These are phyloP conservation scores for Rutstroemia sp. DNA, from an alignment of 2,329 filamentous ascomycete genomes.

Conservation along the genomic window DNA sequence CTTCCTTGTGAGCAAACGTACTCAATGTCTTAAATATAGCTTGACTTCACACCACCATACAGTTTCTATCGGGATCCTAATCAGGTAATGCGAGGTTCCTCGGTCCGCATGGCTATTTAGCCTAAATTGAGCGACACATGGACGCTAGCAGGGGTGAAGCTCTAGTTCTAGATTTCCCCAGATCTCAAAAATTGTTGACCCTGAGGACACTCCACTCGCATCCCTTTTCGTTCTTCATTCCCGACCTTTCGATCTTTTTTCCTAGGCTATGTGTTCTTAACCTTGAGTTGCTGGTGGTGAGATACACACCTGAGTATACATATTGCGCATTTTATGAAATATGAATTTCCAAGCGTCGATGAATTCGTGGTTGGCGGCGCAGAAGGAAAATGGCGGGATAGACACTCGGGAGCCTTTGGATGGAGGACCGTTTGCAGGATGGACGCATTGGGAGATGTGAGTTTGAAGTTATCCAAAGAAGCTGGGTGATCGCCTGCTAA, in stretches of 20 bases:
- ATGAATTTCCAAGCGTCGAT: too few relatives aligned
- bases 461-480: not conserved
- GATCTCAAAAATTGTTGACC: conserved; percentile 12
- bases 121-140: conserved; percentile 7
- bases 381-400: conserved; percentile 7
- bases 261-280: not conserved
- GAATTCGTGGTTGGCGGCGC: too few relatives aligned
- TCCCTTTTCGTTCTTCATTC: not conserved
- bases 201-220: not conserved
- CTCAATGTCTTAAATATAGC: too few relatives aligned
- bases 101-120: conserved; percentile 12
- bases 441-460: conserved; percentile 20
- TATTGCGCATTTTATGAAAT: too few relatives aligned
- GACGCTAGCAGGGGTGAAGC: conserved; percentile 17
- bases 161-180: conserved; percentile 12
- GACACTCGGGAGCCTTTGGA: conserved; percentile 1
- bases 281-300: not conserved
- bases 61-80: not conserved
- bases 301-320: not conserved
- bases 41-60: too few relatives aligned
- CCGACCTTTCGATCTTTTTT: not conserved
- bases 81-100: conserved; percentile 6
- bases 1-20: too few relatives aligned
- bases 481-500: not conserved
- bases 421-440: conserved; percentile 13